A percentile compares a stretch with the other conserved stretches of the same genome.
Conservation (phyloP, 805 yeast species). For the Spathaspora boniae region DNA sequence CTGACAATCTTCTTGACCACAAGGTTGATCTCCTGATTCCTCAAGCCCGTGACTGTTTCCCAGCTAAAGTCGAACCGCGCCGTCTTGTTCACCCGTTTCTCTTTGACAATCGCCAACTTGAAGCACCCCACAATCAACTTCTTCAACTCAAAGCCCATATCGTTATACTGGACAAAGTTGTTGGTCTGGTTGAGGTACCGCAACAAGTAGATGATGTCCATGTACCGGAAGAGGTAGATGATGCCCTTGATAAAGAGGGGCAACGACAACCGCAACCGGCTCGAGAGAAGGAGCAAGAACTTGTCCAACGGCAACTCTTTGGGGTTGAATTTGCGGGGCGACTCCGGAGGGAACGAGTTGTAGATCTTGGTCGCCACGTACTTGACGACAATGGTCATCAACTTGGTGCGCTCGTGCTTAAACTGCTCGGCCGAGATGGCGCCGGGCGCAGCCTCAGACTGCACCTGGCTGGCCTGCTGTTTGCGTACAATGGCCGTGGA, state of each 20-base stretch:
- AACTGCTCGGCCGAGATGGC: constrained; percentile 19
- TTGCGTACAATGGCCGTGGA: not conserved
- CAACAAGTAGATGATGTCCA: constrained; percentile 44
- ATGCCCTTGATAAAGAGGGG: constrained; percentile 38
- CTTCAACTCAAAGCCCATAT: constrained; percentile 40
- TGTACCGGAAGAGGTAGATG: constrained; percentile 42
- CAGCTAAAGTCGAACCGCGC: constrained; percentile 21
- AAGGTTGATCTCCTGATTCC: constrained; percentile 30
- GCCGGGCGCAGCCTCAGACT: not conserved
- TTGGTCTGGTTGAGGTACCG: constrained; percentile 44
- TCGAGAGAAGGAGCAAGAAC: constrained; percentile 34
- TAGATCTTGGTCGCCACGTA: constrained; percentile 41
- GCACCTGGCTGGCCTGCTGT: too few species aligned
- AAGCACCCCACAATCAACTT: constrained; percentile 42
- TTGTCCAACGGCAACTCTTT: constrained; percentile 37
- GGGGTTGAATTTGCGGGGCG: constrained; percentile 18
- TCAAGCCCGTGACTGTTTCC: constrained; percentile 35
- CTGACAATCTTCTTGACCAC: constrained; percentile 34
- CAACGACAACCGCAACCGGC: constrained; percentile 33
- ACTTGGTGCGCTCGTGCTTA: constrained; percentile 29
- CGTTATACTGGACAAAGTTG: constrained; percentile 40
- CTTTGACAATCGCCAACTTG: constrained; percentile 34
- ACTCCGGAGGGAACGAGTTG: constrained; percentile 42
- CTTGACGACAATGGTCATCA: constrained; percentile 41
- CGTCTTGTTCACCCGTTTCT: constrained; percentile 14